Conservation (phyloP, 2,329 filamentous ascomycete genomes). For the Clonostachys rosea region DNA sequence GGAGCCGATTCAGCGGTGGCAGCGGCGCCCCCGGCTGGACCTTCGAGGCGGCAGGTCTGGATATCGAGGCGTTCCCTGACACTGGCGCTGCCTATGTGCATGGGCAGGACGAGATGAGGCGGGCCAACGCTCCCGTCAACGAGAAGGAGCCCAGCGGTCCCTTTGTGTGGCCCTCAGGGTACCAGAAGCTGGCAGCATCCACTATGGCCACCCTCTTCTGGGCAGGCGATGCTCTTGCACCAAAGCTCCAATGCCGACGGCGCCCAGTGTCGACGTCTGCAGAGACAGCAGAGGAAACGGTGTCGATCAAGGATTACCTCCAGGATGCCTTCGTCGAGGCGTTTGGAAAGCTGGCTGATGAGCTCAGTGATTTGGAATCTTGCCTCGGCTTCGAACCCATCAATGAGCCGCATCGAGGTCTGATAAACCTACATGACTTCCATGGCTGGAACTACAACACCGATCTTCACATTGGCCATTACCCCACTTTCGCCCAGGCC, state of each 20-base stretch:
- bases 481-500: slow-evolving; percentile 27
- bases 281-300: slow-evolving; percentile 8
- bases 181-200: slow-evolving; percentile 28
- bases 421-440: slow-evolving; percentile 30
- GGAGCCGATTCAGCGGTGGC: slow-evolving; percentile 34
- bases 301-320: slow-evolving; percentile 19
- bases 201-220: slow-evolving; percentile 17
- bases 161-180: slow-evolving; percentile 28
- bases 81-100: slow-evolving; percentile 27
- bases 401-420: slow-evolving; percentile 34
- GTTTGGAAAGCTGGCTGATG: slow-evolving; percentile 25
- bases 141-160: slow-evolving; percentile 24
- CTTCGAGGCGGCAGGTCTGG: slow-evolving; percentile 30
- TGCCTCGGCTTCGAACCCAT: slow-evolving; percentile 33
- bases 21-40: slow-evolving; percentile 36
- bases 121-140: slow-evolving; percentile 14
- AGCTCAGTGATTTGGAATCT: slow-evolving; percentile 20
- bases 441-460: slow-evolving; percentile 34
- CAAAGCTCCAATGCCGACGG: slow-evolving; percentile 14
- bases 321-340: slow-evolving; percentile 25
- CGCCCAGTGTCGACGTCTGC: background rate
- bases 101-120: slow-evolving; percentile 22
- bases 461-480: slow-evolving; percentile 33
- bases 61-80: slow-evolving; percentile 26
- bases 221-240: slow-evolving; percentile 16